Evolutionary conservation across 2,329 filamentous ascomycete species (phyloP).

Genomic region (Aspergillus neoniger): DNA sequence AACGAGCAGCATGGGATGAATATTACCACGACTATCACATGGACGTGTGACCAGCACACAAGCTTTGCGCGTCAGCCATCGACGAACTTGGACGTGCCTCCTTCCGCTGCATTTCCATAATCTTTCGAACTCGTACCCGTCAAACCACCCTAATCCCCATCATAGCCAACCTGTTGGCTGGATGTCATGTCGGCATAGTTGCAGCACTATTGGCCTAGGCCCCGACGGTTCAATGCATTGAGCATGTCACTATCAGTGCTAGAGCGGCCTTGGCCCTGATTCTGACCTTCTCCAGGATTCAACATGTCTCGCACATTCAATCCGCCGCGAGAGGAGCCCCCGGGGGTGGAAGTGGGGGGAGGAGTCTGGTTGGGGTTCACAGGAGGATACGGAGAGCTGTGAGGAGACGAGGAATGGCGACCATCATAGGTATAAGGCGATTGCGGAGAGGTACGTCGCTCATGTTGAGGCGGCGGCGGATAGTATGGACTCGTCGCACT

Average conservation of each 20-base stretch:
- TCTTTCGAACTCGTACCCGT: background rate
- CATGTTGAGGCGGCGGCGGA: constrained; percentile 36
- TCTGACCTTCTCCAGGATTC: constrained; percentile 39
- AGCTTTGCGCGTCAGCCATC: constrained; percentile 17
- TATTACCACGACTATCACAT: constrained; percentile 5
- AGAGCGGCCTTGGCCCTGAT: constrained; percentile 37
- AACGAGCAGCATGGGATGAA: background rate
- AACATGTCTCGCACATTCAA: constrained; percentile 53
- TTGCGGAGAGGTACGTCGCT: constrained; percentile 49
- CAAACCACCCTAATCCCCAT: background rate
- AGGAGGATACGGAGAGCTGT: constrained; percentile 42
- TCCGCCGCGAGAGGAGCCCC: constrained; percentile 39
- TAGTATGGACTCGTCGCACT: constrained; percentile 42
- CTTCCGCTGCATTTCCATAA: background rate
- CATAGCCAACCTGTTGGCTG: background rate
- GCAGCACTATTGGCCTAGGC: constrained; percentile 32
- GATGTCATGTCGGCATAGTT: background rate
- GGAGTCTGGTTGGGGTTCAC: constrained; percentile 35
- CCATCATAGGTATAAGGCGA: constrained; percentile 46
- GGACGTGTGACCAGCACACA: constrained; percentile 29
- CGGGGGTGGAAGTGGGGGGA: constrained; percentile 37
- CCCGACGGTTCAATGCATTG: constrained; percentile 48
- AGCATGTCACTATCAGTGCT: constrained; percentile 55
- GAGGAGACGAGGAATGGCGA: constrained; percentile 46
- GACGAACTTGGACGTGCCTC: constrained; percentile 3